These are phyloP conservation scores for Crotalaria pallida DNA, from an alignment of 306 rosid species.

Conservation along the genomic window DNA sequence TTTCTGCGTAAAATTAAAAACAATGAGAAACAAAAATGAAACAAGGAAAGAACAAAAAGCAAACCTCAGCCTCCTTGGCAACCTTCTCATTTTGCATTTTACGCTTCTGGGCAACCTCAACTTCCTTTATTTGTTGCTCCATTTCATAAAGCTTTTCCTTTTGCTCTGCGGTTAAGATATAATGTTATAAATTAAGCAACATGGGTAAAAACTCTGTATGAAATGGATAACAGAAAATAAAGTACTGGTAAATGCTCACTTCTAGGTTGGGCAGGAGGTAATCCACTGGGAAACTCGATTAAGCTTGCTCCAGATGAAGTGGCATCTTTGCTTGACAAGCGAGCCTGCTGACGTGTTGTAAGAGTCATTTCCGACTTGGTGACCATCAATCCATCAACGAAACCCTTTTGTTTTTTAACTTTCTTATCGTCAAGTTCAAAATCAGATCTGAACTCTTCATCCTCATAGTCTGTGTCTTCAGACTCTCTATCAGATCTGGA, in stretches of 20 bases:
- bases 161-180: too few species aligned
- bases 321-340: constrained; percentile 83
- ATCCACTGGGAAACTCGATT: constrained; percentile 88
- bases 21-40: not conserved
- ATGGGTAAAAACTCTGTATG: too few species aligned
- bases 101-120: too few species aligned
- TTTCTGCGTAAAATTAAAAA: not conserved
- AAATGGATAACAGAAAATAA: too few species aligned
- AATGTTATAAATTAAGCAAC: too few species aligned
- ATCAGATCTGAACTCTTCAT: constrained; percentile 66
- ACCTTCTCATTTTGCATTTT: constrained; percentile 88
- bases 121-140: too few species aligned
- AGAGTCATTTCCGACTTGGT: constrained; percentile 68
- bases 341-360: constrained; percentile 86
- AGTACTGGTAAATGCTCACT: constrained; percentile 70
- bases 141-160: too few species aligned
- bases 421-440: constrained; percentile 66
- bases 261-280: constrained; percentile 92
- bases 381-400: constrained; percentile 63
- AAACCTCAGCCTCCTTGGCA: constrained; percentile 86
- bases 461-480: constrained; percentile 55
- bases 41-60: constrained; percentile 8
- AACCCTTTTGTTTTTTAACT: constrained; percentile 73
- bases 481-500: too few species aligned
- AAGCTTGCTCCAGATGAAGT: constrained; percentile 54